Conservation (phyloP, 257 asterid genomes). For the Misopates orontium region DNA sequence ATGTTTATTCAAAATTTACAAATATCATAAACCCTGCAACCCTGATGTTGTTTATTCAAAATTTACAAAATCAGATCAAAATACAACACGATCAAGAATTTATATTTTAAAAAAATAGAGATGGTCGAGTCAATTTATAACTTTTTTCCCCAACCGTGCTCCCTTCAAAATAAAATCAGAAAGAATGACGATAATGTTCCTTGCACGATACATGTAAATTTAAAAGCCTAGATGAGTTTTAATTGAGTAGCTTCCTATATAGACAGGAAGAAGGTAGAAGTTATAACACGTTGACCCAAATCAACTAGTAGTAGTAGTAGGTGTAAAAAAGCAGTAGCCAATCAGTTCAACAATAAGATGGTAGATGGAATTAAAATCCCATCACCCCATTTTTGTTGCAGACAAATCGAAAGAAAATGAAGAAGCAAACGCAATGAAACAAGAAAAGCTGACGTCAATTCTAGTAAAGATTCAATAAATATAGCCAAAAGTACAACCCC, state of each 20-base stretch:
- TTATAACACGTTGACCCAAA: slow-evolving; percentile 4
- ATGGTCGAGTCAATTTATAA: no score
- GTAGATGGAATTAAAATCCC: slow-evolving; percentile 24
- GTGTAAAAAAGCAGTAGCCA: slow-evolving; percentile 21
- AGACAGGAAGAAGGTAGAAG: slow-evolving; percentile 20
- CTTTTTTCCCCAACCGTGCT: no score
- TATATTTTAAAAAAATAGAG: no score
- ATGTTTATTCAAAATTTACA: no score
- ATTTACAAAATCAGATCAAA: no score
- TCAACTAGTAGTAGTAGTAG: slow-evolving; percentile 20
- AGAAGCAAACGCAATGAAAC: slow-evolving; percentile 42
- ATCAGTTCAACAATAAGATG: slow-evolving; percentile 6
- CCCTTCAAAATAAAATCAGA: no score
- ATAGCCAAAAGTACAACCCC: no score
- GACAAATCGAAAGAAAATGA: slow-evolving; percentile 50
- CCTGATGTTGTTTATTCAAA: no score
- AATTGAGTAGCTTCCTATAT: slow-evolving; percentile 26
- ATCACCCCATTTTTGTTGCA: slow-evolving; percentile 46
- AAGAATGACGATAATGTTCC: background rate
- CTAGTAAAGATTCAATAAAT: slow-evolving; percentile 25
- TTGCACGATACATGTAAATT: slow-evolving; percentile 14
- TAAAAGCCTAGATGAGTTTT: slow-evolving; percentile 8
- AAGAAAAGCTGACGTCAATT: slow-evolving; percentile 47
- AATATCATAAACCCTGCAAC: no score
- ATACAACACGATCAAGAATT: no score